These are phyloP conservation scores for Aspergillus fumigatiaffinis DNA, from an alignment of 2,329 filamentous ascomycete genomes.

Conservation along the genomic window DNA sequence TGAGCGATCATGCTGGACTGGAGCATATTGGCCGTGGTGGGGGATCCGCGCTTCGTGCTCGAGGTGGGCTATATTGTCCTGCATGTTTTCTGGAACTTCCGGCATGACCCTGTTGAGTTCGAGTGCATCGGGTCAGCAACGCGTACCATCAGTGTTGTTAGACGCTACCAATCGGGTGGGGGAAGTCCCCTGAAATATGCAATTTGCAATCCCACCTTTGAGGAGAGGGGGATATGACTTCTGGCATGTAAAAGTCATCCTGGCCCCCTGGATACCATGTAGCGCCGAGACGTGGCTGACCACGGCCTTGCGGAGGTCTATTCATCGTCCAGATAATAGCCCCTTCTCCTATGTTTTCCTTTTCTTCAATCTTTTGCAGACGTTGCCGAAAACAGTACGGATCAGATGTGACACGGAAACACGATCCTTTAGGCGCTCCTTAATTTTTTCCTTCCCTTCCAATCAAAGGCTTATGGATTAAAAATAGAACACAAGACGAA, in stretches of 20 bases:
- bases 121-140: constrained; percentile 22
- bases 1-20: constrained; percentile 29
- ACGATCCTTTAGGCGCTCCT: constrained; percentile 2
- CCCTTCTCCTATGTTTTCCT: neutral
- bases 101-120: constrained; percentile 69
- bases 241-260: constrained; percentile 67
- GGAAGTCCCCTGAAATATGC: constrained; percentile 3
- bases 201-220: constrained; percentile 54
- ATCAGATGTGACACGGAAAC: neutral
- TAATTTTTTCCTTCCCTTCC: neutral
- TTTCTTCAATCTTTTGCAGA: neutral
- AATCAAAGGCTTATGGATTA: neutral
- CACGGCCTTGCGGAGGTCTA: constrained; percentile 35
- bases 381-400: neutral
- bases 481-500: neutral
- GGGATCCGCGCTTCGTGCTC: constrained; percentile 66
- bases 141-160: constrained; percentile 11
- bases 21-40: constrained; percentile 41
- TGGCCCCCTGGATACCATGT: constrained; percentile 65
- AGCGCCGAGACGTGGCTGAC: constrained; percentile 49
- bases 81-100: constrained; percentile 95
- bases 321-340: constrained; percentile 26
- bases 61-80: constrained; percentile 86
- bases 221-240: constrained; percentile 65
- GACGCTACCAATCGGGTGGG: constrained; percentile 1